Conservation (phyloP, 208 protist genomes). For the Naegleria lovaniensis region DNA sequence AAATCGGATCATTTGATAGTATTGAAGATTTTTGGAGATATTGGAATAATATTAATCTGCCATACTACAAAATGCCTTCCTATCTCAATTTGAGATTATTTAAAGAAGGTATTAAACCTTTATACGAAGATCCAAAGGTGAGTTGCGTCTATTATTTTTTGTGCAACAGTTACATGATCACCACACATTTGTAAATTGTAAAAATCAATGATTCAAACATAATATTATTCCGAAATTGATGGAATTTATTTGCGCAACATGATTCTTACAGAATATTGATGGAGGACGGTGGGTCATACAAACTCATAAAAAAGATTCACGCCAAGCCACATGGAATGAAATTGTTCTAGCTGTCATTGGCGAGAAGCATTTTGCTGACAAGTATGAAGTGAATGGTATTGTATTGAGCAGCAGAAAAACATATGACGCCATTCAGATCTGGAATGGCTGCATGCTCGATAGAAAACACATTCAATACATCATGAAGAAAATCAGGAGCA, state of each 20-base stretch:
- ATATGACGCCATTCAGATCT: conserved; percentile 4
- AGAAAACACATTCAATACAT: background rate
- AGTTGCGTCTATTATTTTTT: background rate
- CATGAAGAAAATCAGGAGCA: background rate
- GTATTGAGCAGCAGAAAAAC: background rate
- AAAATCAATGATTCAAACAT: too few species aligned
- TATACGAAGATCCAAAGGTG: background rate
- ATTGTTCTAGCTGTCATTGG: background rate
- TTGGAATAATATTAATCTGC: background rate
- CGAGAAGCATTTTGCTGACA: background rate
- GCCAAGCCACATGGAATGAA: background rate
- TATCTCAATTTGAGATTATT: conserved; percentile 21
- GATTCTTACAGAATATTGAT: background rate
- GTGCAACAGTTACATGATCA: too few species aligned
- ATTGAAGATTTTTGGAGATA: background rate
- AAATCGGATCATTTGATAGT: background rate
- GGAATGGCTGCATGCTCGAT: background rate
- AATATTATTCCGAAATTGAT: background rate
- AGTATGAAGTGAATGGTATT: background rate
- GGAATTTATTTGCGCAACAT: too few species aligned
- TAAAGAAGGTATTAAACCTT: background rate
- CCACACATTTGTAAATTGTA: too few species aligned
- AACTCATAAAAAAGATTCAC: background rate
- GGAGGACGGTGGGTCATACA: background rate
- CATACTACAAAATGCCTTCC: background rate